A percentile compares a stretch with the other conserved stretches of the same genome.
These are phyloP conservation scores for Emmonsiellopsis sp. DNA, from an alignment of 2,329 filamentous ascomycete genomes.

Conservation along the genomic window DNA sequence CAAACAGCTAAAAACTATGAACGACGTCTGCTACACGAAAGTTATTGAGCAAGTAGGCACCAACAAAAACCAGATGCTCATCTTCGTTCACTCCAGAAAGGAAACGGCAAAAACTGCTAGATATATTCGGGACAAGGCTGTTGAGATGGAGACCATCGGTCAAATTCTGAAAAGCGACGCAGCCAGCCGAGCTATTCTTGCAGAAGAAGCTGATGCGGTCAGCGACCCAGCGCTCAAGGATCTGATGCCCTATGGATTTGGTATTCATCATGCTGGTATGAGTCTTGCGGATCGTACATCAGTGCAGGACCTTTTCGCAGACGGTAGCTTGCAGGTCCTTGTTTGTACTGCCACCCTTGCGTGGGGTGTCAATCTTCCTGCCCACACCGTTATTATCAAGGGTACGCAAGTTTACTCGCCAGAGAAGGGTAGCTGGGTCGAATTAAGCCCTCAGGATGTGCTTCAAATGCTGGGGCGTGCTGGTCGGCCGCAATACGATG, in stretches of 20 bases:
- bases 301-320: slow-evolving; percentile 88
- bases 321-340: slow-evolving; percentile 85
- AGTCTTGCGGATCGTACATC: slow-evolving; percentile 87
- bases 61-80: slow-evolving; percentile 93
- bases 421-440: slow-evolving; percentile 97
- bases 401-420: slow-evolving; percentile 97
- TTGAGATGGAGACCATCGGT: slow-evolving; percentile 95
- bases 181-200: slow-evolving; percentile 78
- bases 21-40: slow-evolving; percentile 96
- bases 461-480: slow-evolving; percentile 98
- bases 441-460: slow-evolving; percentile 93
- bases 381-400: slow-evolving; percentile 98
- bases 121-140: slow-evolving; percentile 89
- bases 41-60: slow-evolving; percentile 92
- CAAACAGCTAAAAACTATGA: slow-evolving; percentile 98
- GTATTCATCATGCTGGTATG: slow-evolving; percentile 98
- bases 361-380: slow-evolving; percentile 97
- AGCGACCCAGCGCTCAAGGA: slow-evolving; percentile 87
- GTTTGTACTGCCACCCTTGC: slow-evolving; percentile 97
- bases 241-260: slow-evolving; percentile 88
- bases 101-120: slow-evolving; percentile 96
- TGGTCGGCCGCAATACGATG: slow-evolving; percentile 92
- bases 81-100: slow-evolving; percentile 96
- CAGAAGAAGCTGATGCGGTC: slow-evolving; percentile 73
- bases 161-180: slow-evolving; percentile 91